Base-by-base conservation (phyloP, 345 rosid genomes). In the Kernera saxatilis region DNA sequence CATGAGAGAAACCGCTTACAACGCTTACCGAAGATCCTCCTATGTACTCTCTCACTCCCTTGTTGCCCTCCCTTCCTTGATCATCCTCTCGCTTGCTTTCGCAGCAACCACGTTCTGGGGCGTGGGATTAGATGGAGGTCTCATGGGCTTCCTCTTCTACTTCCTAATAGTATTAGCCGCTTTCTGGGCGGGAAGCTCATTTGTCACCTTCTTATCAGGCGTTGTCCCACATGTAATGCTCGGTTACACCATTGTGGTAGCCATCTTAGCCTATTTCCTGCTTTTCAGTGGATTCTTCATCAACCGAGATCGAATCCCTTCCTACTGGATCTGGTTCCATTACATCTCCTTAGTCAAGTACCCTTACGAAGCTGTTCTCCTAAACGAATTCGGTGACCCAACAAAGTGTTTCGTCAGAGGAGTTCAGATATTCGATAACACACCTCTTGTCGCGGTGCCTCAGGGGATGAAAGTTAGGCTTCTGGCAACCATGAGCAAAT, bases 1-100 rank as follows among this genome's bases (percentile, higher is more conserved):
- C 74, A 78, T 84, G 75, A 83, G 86, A 73, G 87, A 87, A 66
- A 78, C 89, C 6, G 78, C 87, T 48, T 67, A 85, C 62, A 85
- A 82, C 39, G 77, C 89, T 2, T 85, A 85, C 43, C 69, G 76
- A 30, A 77, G 72, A 64, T 85, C 86, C 22, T 80, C 87, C 0
- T 87, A 87, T 44, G 78, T 87, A 11, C 71, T 84, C 0, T 80
- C 91, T 14, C 82, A 83, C 64, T 76, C 87, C 8, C 61, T 84
- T 1, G 74, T 87, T 2, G 83, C 81, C 10, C 53, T 87, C 18
- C 87, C 87, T 6, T 63, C 82, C 44, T 45, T 82, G 11, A 56
- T 83, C 17, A 69, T 63, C 46, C 87, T 85, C 18, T 43, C 78
- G 3, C 73, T 82, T 18, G 71, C 77, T 40, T 87, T 83, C 66